These are phyloP conservation scores for Bonia amplexicaulis DNA, from an alignment of 176 grass and related monocot species.

Conservation along the genomic window DNA sequence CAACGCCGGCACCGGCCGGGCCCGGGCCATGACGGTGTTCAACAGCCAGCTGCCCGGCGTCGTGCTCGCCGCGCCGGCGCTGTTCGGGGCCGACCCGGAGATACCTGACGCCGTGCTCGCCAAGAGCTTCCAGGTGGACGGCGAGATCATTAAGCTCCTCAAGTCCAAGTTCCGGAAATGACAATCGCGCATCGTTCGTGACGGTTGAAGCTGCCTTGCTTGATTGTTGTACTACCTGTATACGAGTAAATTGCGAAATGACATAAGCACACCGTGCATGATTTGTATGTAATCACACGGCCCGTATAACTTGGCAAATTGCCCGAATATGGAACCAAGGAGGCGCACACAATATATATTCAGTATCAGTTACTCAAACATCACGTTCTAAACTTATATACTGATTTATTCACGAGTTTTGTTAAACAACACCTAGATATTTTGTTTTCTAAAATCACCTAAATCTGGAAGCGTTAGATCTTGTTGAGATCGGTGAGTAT, in stretches of 20 bases:
- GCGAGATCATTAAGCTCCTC: slow-evolving; percentile 35
- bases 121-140: slow-evolving; percentile 69
- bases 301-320: too few relatives aligned
- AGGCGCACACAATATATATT: too few relatives aligned
- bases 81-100: slow-evolving; percentile 46
- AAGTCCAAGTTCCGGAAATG: slow-evolving; percentile 59
- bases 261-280: too few relatives aligned
- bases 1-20: slow-evolving; percentile 31
- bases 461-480: too few relatives aligned
- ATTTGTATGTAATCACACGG: too few relatives aligned
- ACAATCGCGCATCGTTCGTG: background rate
- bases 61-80: slow-evolving; percentile 24
- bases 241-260: background rate
- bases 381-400: too few relatives aligned
- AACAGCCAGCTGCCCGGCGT: slow-evolving; percentile 82
- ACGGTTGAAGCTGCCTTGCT: background rate
- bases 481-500: too few relatives aligned
- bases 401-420: too few relatives aligned
- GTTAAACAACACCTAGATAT: too few relatives aligned
- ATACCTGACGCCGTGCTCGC: slow-evolving; percentile 62
- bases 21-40: slow-evolving; percentile 60
- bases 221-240: background rate
- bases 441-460: too few relatives aligned
- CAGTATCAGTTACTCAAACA: too few relatives aligned
- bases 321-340: too few relatives aligned